Evolutionary conservation across 202 grass and related monocot genomes (phyloP).

Genomic region (Miscanthus sacchariflorus): DNA sequence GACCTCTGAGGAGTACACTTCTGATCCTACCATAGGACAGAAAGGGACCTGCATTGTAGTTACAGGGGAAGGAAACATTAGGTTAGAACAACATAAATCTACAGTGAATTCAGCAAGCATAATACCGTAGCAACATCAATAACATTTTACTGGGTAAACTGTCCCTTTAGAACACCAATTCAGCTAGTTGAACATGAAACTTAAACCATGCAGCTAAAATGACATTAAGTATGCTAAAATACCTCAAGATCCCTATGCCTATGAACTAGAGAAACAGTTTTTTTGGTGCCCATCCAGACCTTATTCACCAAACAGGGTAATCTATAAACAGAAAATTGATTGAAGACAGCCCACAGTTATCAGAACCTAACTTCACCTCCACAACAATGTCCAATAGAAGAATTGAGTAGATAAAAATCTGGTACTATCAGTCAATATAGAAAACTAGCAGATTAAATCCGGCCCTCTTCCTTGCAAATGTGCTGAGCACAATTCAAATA

Average conservation of each 20-base stretch:
- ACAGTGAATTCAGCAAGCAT: not conserved
- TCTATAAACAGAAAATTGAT: constrained; percentile 8
- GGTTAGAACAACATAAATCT: constrained; percentile 26
- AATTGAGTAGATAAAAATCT: not conserved
- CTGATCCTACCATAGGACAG: constrained; percentile 99
- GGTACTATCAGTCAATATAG: not conserved
- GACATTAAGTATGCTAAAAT: constrained; percentile 13
- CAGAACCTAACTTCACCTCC: not conserved
- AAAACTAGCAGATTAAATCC: not conserved
- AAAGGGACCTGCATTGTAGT: constrained; percentile 75
- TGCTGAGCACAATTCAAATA: not conserved
- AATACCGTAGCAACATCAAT: not conserved
- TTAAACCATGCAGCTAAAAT: not conserved
- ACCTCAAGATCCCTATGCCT: not conserved
- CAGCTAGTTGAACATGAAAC: constrained; percentile 17
- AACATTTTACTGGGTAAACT: not conserved
- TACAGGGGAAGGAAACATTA: constrained; percentile 32
- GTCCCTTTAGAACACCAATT: constrained; percentile 8
- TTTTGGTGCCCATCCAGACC: not conserved
- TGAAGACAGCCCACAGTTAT: not conserved
- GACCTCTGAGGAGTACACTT: constrained; percentile 97
- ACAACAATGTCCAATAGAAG: not conserved
- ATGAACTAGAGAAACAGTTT: not conserved
- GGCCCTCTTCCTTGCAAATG: not conserved
- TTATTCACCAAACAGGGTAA: constrained; percentile 26